Evolutionary conservation across 441 rosid genomes (phyloP).

Genomic region (Croton setiger): DNA sequence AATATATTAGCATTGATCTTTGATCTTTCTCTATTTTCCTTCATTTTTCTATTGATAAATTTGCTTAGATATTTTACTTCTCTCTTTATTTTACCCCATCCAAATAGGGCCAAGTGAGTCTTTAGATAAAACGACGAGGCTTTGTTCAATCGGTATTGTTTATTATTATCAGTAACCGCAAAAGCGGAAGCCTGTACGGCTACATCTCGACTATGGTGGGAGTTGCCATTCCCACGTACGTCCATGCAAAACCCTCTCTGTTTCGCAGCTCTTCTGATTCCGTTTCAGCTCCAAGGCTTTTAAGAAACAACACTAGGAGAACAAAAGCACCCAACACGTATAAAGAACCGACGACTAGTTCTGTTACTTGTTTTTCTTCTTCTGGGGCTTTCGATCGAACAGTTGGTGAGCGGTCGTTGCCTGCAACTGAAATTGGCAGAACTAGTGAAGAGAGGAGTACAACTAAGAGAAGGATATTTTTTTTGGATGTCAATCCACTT

Average conservation of each 20-base stretch:
- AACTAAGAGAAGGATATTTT: conserved; percentile 67
- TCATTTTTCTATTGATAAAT: too few relatives aligned
- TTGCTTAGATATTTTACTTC: too few relatives aligned
- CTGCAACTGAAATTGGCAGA: conserved; percentile 16
- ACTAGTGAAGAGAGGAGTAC: conserved; percentile 20
- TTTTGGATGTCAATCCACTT: conserved; percentile 82
- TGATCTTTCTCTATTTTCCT: too few relatives aligned
- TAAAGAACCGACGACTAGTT: background rate
- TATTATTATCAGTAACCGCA: too few relatives aligned
- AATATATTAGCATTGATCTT: too few relatives aligned
- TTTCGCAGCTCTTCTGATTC: conserved; percentile 6
- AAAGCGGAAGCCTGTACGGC: too few relatives aligned
- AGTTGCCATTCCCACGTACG: conserved; percentile 19
- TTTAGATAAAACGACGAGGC: too few relatives aligned
- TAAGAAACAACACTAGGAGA: conserved; percentile 10
- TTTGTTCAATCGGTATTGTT: too few relatives aligned
- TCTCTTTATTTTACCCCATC: too few relatives aligned
- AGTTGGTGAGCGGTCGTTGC: conserved; percentile 30
- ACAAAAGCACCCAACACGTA: background rate
- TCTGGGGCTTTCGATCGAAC: conserved; percentile 50
- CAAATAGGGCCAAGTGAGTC: too few relatives aligned
- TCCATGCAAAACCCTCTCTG: conserved; percentile 11
- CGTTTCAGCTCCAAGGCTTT: conserved; percentile 5
- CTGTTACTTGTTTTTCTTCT: conserved; percentile 18
- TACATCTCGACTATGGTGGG: conserved; percentile 22